phyloP scores from a whole-genome alignment of 2,329 filamentous ascomycete genomes.

The Graphilbum fragrans region DNA sequence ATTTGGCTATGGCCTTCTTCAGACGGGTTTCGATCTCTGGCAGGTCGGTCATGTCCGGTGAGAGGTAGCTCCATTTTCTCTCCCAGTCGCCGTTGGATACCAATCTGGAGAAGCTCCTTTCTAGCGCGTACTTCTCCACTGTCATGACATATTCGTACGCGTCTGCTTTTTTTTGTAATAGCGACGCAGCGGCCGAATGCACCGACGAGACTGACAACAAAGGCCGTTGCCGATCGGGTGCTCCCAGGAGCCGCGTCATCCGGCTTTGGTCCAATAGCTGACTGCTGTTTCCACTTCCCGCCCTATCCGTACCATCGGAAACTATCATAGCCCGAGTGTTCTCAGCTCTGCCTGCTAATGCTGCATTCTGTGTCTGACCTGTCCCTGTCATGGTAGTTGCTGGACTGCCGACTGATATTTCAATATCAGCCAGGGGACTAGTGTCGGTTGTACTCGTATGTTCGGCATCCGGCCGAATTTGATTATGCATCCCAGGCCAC shows the following conservation, averaged over 20 bases:
- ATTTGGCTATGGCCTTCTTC: conserved; percentile 2
- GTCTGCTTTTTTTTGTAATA: too few species aligned
- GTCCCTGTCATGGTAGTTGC: too few species aligned
- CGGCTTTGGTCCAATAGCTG: too few species aligned
- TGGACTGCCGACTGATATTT: too few species aligned
- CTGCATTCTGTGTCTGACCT: too few species aligned
- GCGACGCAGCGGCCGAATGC: too few species aligned
- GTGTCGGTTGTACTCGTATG: too few species aligned
- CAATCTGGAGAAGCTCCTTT: not conserved
- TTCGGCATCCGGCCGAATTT: too few species aligned
- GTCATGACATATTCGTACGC: not conserved
- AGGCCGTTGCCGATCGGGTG: not conserved
- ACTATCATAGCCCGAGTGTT: not conserved
- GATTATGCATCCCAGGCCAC: too few species aligned
- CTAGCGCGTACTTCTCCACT: conserved; percentile 1
- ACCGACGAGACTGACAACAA: too few species aligned
- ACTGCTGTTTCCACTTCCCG: not conserved
- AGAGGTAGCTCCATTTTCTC: not conserved
- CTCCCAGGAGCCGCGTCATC: not conserved
- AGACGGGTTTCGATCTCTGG: conserved; percentile 6
- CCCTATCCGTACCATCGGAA: not conserved
- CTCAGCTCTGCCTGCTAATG: too few species aligned
- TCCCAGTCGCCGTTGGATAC: not conserved
- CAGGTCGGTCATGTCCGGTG: conserved; percentile 5
- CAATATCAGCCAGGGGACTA: too few species aligned